A percentile compares a stretch with the other conserved stretches of the same genome.
Conservation (phyloP, 2,329 filamentous ascomycete genomes). For the Fusarium sp. region DNA sequence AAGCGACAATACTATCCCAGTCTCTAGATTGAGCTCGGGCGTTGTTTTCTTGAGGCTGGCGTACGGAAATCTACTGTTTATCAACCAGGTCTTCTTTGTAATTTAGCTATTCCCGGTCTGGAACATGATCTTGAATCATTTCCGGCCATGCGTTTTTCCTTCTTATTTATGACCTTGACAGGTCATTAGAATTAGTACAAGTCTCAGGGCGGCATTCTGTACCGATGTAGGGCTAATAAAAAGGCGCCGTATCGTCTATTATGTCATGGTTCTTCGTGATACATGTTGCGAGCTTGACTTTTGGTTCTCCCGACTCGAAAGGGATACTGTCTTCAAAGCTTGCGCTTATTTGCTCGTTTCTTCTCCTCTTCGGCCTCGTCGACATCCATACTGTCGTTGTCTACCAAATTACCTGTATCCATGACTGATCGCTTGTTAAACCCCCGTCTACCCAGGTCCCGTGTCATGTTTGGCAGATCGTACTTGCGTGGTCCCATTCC, state of each 20-base stretch:
- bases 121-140: conserved; percentile 28
- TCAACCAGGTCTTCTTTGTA: conserved; percentile 42
- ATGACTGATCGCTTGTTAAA: conserved; percentile 53
- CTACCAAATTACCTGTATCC: conserved; percentile 55
- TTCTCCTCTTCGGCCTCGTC: conserved; percentile 64
- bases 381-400: conserved; percentile 65
- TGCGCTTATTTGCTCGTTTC: conserved; percentile 64
- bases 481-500: conserved; percentile 48
- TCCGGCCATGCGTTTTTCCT: conserved; percentile 27
- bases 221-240: conserved; percentile 35
- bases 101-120: conserved; percentile 34
- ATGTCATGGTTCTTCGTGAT: conserved; percentile 45
- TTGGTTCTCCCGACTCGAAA: not conserved
- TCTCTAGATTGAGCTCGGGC: conserved; percentile 23
- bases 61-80: conserved; percentile 41
- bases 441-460: conserved; percentile 43
- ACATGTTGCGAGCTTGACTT: conserved; percentile 18
- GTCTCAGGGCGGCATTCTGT: conserved; percentile 27
- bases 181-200: conserved; percentile 10
- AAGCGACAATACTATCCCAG: conserved; percentile 29
- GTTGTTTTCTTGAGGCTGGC: conserved; percentile 37
- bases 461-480: conserved; percentile 30
- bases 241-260: conserved; percentile 43
- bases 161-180: conserved; percentile 23
- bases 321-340: conserved; percentile 53